Evolutionary conservation across 1,139 yeast genomes (phyloP).

Genomic region (Kodamaea suecica): DNA sequence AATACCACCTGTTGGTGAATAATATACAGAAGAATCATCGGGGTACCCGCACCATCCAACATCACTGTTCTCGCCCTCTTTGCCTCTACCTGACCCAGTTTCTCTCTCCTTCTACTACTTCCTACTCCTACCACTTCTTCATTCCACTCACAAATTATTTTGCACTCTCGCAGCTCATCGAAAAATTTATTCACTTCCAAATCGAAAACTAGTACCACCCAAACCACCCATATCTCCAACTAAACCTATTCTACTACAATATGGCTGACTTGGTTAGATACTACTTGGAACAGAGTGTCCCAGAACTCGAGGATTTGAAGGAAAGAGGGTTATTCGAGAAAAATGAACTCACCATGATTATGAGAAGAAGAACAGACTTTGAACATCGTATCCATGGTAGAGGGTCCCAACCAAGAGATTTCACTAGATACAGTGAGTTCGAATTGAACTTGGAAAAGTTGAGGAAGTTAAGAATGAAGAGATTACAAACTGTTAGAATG

Average conservation of each 20-base stretch:
- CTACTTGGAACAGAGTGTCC: constrained; percentile 79
- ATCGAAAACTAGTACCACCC: no score
- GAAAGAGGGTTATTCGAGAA: constrained; percentile 76
- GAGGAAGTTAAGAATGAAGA: constrained; percentile 64
- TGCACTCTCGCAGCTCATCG: neutral
- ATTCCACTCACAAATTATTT: no score
- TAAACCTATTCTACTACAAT: no score
- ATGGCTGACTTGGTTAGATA: constrained; percentile 79
- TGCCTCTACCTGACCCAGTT: no score
- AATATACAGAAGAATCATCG: no score
- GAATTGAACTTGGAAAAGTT: constrained; percentile 79
- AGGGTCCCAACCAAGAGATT: constrained; percentile 78
- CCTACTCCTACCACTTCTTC: no score
- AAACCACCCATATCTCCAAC: no score
- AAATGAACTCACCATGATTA: constrained; percentile 77
- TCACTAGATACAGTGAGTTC: constrained; percentile 72
- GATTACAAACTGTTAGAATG: constrained; percentile 55
- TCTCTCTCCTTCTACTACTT: no score
- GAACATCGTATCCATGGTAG: constrained; percentile 88
- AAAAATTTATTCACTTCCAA: neutral
- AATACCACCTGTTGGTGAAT: no score
- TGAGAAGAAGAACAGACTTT: constrained; percentile 92
- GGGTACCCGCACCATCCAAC: no score
- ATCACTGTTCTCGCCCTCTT: no score
- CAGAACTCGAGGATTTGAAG: constrained; percentile 87